phyloP scores from a whole-genome alignment of 2,329 filamentous ascomycete genomes.

The Fusarium annulatum region DNA sequence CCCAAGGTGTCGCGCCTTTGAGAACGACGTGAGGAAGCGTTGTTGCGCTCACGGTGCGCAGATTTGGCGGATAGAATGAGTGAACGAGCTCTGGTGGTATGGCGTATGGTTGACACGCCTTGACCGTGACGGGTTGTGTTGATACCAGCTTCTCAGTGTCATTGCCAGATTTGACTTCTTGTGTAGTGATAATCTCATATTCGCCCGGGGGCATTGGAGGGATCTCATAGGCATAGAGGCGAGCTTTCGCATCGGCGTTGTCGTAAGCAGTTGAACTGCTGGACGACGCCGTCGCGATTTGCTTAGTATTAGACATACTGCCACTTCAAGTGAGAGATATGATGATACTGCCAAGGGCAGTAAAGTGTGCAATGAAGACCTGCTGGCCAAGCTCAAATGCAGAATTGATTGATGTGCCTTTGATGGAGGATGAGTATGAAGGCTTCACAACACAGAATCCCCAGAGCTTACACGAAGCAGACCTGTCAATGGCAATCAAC shows the following conservation, averaged over 20 bases:
- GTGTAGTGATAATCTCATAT: not conserved
- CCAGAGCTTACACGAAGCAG: not conserved
- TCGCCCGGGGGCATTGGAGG: not conserved
- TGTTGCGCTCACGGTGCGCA: not conserved
- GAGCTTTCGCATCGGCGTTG: not conserved
- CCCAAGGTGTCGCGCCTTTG: not conserved
- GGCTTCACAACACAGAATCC: not conserved
- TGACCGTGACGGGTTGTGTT: not conserved
- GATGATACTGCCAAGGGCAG: rapidly evolving
- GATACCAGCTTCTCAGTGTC: not conserved
- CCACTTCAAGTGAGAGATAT: not conserved
- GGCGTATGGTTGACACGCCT: not conserved
- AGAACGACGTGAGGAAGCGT: not conserved
- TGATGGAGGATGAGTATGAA: not conserved
- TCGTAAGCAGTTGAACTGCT: not conserved
- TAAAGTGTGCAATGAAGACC: rapidly evolving
- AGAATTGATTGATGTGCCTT: not conserved
- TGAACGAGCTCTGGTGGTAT: not conserved
- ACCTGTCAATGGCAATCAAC: not conserved
- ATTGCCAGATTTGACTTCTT: not conserved
- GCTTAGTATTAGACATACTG: not conserved
- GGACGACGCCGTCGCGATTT: not conserved
- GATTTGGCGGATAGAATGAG: not conserved
- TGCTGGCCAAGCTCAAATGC: not conserved
- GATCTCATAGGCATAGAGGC: not conserved